Evolutionary conservation across 805 yeast species (phyloP), one percentile per base, ranked within the genome.

Genomic region (Danielia oregonensis): DNA sequence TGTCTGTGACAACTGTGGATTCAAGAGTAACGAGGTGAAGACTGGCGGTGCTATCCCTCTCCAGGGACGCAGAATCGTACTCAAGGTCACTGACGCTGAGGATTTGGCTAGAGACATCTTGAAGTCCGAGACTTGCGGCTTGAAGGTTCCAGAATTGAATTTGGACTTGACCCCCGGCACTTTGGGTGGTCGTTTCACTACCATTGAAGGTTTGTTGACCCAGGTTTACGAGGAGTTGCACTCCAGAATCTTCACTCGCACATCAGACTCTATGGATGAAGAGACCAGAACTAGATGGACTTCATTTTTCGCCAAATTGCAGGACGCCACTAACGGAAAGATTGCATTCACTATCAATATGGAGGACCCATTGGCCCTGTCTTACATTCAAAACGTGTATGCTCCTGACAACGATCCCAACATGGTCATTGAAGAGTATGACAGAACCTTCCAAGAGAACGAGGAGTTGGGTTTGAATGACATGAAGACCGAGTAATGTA

Each of bases 391-490:
- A 64, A 93, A 93, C 56, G 93, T 91, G n/a, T 93, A 89, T 55
- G 99, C 99, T 23, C 99, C 99, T 17, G 99, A 93, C 63, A 76
- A 77, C 26, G 99, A 93, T 64, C 99, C 99, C 46, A 86, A 91
- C 57, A 93, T 93, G 97, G 71, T 59, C 26, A 76, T 85, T 41
- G 96, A 84, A 63, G 96, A 93, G 38, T 86, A 78, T 49, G 95
- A 87, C 48, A 84, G 99, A 70, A 81, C 95, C 2, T 67, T 70
- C 26, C 83, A 86, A 52, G 94, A 89, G 61, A 88, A 93, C 57
- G 98, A 93, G 55, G 91, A 83, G 27, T 73, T 93, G 44, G 99
- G 99, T 15, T 68, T 93, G 54, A 70, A 65, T 42, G 81, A 76
- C 51, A 76, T 68, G 65, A 55, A 63, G 22, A 19, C 22, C 6